Conservation (phyloP, 2,329 filamentous ascomycete species). For the Colletotrichum neosansevieriae region DNA sequence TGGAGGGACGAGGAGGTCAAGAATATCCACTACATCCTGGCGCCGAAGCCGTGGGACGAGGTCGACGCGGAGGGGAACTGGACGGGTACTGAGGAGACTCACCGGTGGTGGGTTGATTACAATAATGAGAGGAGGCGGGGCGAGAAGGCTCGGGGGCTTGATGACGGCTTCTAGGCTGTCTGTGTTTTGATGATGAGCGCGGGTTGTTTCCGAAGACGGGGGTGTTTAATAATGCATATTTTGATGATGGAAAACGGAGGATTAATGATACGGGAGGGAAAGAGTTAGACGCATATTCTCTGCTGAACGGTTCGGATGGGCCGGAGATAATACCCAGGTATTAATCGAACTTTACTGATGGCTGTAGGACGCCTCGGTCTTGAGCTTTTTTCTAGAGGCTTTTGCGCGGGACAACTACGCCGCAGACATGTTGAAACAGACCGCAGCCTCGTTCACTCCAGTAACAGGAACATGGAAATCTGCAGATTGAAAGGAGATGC, state of each 20-base stretch:
- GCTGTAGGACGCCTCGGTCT: too few species aligned
- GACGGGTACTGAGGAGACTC: slow-evolving; percentile 60
- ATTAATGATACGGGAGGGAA: background rate
- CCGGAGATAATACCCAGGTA: slow-evolving; percentile 26
- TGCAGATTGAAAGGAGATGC: too few species aligned
- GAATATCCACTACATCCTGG: slow-evolving; percentile 72
- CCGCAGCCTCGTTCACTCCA: too few species aligned
- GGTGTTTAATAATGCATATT: background rate
- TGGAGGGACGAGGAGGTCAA: slow-evolving; percentile 70
- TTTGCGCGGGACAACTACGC: too few species aligned
- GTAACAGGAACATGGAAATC: too few species aligned
- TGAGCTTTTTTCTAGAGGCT: too few species aligned
- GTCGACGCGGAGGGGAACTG: slow-evolving; percentile 57
- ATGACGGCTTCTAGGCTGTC: slow-evolving; percentile 47
- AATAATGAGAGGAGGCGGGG: slow-evolving; percentile 58
- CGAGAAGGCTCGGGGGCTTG: slow-evolving; percentile 56
- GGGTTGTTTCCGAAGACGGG: background rate
- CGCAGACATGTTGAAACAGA: too few species aligned
- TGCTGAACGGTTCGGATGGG: background rate
- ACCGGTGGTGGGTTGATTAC: slow-evolving; percentile 67
- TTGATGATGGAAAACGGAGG: background rate
- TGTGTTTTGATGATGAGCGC: background rate
- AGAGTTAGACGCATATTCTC: background rate
- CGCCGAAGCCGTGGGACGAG: slow-evolving; percentile 72
- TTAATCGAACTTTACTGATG: background rate